These are phyloP conservation scores for Lodderomyces jiufengensis DNA, from an alignment of 1,139 yeast genomes.

Conservation along the genomic window DNA sequence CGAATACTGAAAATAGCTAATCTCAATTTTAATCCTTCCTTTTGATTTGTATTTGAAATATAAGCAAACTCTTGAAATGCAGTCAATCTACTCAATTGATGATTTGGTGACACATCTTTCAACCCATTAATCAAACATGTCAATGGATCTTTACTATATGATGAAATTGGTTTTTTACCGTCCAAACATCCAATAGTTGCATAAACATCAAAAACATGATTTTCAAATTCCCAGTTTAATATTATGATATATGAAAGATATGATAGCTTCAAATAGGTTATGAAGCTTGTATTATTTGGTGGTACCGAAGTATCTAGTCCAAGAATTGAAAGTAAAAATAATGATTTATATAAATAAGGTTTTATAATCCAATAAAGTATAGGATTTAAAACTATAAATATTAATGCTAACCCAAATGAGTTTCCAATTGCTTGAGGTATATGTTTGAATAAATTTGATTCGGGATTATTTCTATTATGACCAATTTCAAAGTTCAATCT, in stretches of 20 bases:
- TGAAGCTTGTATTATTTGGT: slow-evolving; percentile 35
- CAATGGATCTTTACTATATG: slow-evolving; percentile 67
- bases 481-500: slow-evolving; percentile 51
- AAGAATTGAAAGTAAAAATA: slow-evolving; percentile 23
- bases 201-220: slow-evolving; percentile 66
- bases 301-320: slow-evolving; percentile 36
- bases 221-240: slow-evolving; percentile 58
- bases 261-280: slow-evolving; percentile 32
- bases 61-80: slow-evolving; percentile 76
- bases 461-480: slow-evolving; percentile 39
- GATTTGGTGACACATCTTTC: slow-evolving; percentile 39
- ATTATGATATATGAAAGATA: slow-evolving; percentile 38
- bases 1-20: slow-evolving; percentile 51
- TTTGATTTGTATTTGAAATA: slow-evolving; percentile 47
- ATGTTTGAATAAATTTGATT: slow-evolving; percentile 26
- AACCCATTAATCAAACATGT: slow-evolving; percentile 75
- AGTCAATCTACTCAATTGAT: slow-evolving; percentile 58
- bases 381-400: slow-evolving; percentile 36
- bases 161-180: slow-evolving; percentile 66
- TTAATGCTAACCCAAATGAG: slow-evolving; percentile 32
- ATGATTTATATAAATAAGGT: slow-evolving; percentile 40
- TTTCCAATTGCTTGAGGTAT: slow-evolving; percentile 33
- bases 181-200: slow-evolving; percentile 81
- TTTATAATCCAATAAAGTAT: slow-evolving; percentile 45
- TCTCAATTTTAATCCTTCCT: slow-evolving; percentile 44